phyloP scores from a whole-genome alignment of 2,329 filamentous ascomycete genomes.

The Didymella segeticola region DNA sequence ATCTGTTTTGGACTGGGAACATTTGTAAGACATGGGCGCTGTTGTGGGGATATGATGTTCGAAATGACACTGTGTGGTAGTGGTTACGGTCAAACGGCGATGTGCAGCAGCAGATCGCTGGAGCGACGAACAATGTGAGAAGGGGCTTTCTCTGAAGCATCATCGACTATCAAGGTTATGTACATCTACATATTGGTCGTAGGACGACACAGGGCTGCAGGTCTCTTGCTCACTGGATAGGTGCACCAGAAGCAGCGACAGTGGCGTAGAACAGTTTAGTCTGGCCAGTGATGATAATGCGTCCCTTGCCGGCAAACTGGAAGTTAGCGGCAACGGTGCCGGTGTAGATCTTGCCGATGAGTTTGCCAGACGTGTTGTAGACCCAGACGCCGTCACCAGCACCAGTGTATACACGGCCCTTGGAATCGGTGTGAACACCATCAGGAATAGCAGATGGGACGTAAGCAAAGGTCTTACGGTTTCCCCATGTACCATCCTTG shows the following conservation, averaged over 20 bases:
- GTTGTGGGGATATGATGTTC: background rate
- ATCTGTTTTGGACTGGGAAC: too few species aligned
- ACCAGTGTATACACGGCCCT: constrained; percentile 63
- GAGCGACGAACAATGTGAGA: background rate
- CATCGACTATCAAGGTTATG: background rate
- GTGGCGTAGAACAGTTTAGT: constrained; percentile 35
- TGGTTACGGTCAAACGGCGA: background rate
- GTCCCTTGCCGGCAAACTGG: constrained; percentile 32
- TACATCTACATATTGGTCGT: background rate
- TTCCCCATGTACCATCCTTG: constrained; percentile 28
- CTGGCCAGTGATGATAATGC: constrained; percentile 34
- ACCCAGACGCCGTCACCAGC: constrained; percentile 60
- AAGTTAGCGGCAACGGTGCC: constrained; percentile 32
- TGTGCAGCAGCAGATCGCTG: too few species aligned
- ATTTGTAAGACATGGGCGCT: background rate
- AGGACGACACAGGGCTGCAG: background rate
- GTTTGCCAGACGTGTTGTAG: constrained; percentile 54
- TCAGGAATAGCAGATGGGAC: constrained; percentile 27
- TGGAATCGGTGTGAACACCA: constrained; percentile 34
- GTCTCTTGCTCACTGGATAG: constrained; percentile 4
- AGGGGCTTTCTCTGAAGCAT: background rate
- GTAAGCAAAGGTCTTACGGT: constrained; percentile 34
- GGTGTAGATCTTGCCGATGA: constrained; percentile 50
- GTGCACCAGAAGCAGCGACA: constrained; percentile 24
- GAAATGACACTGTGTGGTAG: background rate